Evolutionary conservation across 306 rosid species (phyloP), one percentile per base, ranked within the genome.

Genomic region (Canavalia ensiformis): DNA sequence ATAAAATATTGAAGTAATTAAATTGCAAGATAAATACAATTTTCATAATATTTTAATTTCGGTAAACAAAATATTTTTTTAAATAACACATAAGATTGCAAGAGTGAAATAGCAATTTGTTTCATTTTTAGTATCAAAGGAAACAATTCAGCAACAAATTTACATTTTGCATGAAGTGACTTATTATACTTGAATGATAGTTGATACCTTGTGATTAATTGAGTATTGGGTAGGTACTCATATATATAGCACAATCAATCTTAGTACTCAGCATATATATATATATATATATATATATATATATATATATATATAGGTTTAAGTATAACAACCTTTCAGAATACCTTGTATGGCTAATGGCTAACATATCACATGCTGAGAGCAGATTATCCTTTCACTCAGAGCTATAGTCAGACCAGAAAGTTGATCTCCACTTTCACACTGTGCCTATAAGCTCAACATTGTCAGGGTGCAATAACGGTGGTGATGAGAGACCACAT

Each of bases 401-500:
- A 33, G 6, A 45, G 8, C 59, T 31, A 63, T 4, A 63, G 49
- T 49, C 41, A 60, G 51, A 64, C 42, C 34, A 66, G 45, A 37
- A 76, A 31, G 55, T 13, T 68, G 33, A 56, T 52, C 8, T 54
- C 56, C 49, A 54, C 75, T 78, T 55, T 41, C 62, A 47, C 56
- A 67, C 0, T 67, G 47, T 42, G 68, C 68, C 30, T 55, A 44
- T 54, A 55, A 67, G 76, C 9, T 45, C 41, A 79, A 44, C 81
- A 28, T 4, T 68, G 82, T 35, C 34, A 46, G 72, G 77, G 8
- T 58, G 83, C 71, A 58, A 57, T 31, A 47, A 30, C 44, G 54
- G 83, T 25, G 71, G 18, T 33, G 76, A 70, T 57, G 68, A 79
- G 77, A 79, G 42, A 46, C 60, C 68, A 68, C 45, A 58, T 51